These are phyloP conservation scores for Aspergillus carlsbadensis DNA, from an alignment of 495 filamentous ascomycete genomes.

Conservation along the genomic window DNA sequence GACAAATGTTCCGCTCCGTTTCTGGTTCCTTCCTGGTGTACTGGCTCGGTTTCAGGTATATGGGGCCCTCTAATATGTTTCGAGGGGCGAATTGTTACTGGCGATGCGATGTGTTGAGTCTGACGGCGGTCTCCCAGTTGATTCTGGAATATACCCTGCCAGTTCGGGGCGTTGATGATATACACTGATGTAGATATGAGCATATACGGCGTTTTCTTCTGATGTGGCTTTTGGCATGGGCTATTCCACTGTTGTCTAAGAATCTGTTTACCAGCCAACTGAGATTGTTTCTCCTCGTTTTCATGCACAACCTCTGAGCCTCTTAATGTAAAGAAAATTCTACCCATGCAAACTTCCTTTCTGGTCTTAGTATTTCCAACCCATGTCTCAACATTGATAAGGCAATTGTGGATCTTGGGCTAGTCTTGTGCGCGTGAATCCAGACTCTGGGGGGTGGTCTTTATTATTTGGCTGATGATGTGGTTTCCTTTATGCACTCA, in stretches of 20 bases:
- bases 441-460: too few species aligned
- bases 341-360: too few species aligned
- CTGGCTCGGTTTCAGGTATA: constrained; percentile 27
- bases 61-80: constrained; percentile 20
- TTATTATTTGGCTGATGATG: too few species aligned
- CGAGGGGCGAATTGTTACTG: constrained; percentile 17
- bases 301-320: background rate
- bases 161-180: constrained; percentile 38
- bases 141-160: constrained; percentile 20
- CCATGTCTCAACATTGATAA: too few species aligned
- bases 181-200: constrained; percentile 49
- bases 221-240: constrained; percentile 18
- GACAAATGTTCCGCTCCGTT: constrained; percentile 12
- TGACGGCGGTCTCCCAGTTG: constrained; percentile 25
- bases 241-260: constrained; percentile 17
- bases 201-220: constrained; percentile 42
- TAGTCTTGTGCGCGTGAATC: too few species aligned
- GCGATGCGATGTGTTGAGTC: constrained; percentile 24
- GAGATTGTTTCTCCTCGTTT: background rate
- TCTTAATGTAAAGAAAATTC: background rate
- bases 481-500: background rate
- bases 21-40: constrained; percentile 30
- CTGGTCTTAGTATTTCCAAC: too few species aligned
- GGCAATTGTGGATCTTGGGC: too few species aligned
- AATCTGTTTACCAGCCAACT: constrained; percentile 16